Base-by-base conservation (phyloP, 2,329 filamentous ascomycete species). In the Sphaceloma murrayae region DNA sequence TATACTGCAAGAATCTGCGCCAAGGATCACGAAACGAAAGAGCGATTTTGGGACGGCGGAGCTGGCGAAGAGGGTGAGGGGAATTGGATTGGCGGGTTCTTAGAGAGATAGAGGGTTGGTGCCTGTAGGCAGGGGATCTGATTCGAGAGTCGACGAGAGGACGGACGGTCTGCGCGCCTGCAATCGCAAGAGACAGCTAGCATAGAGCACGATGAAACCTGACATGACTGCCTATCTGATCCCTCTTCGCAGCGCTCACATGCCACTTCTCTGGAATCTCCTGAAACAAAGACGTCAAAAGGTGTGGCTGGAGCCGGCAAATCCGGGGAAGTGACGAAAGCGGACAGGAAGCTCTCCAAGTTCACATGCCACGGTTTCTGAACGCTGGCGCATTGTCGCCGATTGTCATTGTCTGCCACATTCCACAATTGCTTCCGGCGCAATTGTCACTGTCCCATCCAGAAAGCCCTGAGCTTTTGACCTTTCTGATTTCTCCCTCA, bases 1-100 rank as follows among this genome's bases (percentile, higher is more conserved):
- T 64, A 94, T 98, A 63, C 77, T 96, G 68, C 79, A 91, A 79
- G 84, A 87, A 78, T 87, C 85, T 75, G 86, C 88, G 94, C 88
- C 94, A 84, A 82, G 82, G 78, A 78, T 82, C 77, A 80, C 80
- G 66, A 62, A 62, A 52, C 52, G 60, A 19, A 16, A 24, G 26
- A 38, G 29, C 31, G 40, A 27, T 11, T 31, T 29, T 34, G 52
- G 55, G n/a, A 51, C 49, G 16, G 50, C 52, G 17, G 52, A 47
- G 10, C 45, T 62, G 49, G 49, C 52, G 11, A 62, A 62, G 50
- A 52, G 54, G 39, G 54, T 61, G 13, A 46, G 43, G 34, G 45
- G 48, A 13, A 52, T 54, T 19, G 47, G 47, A 4, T 45, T 54
- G 39, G 30, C 27, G 5, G 36, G 36, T 6, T 16, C 13, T 16